phyloP scores from a whole-genome alignment of 129 eudicot genomes.

The Pittosporum tobira region DNA sequence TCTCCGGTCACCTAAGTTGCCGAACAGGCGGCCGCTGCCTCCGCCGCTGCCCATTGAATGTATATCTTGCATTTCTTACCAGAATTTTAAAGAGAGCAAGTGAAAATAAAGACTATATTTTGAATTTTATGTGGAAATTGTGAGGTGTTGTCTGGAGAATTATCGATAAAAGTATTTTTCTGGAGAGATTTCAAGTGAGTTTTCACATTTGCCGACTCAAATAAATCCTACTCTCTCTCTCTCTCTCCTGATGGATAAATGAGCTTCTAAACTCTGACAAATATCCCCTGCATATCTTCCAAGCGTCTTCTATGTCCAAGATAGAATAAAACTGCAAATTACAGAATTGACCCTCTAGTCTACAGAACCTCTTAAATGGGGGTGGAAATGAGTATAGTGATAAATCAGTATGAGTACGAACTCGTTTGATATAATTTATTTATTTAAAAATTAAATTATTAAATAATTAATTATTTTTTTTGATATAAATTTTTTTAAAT shows the following conservation, averaged over 20 bases:
- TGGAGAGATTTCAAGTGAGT: constrained; percentile 1
- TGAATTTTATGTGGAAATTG: neutral
- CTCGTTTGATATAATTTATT: no score
- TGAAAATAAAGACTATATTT: neutral
- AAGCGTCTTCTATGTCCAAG: neutral
- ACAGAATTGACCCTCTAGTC: no score
- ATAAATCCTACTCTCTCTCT: neutral
- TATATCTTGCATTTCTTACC: constrained; percentile 49
- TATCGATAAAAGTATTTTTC: no score
- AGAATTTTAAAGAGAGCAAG: neutral
- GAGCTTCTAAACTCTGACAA: constrained; percentile 13
- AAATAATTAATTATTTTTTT: no score
- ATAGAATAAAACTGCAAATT: no score
- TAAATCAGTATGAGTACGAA: no score
- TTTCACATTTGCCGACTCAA: constrained; percentile 21
- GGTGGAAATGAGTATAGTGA: no score
- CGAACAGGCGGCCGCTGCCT: constrained; percentile 38
- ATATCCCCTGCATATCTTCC: neutral
- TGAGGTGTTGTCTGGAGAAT: neutral
- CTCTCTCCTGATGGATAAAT: neutral
- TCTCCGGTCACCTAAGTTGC: constrained; percentile 37
- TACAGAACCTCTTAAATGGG: no score
- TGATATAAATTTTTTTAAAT: no score
- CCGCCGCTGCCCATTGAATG: constrained; percentile 38
- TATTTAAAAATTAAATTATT: no score